phyloP scores from a whole-genome alignment of 2,329 filamentous ascomycete species.

The Exophiala xenobiotica region DNA sequence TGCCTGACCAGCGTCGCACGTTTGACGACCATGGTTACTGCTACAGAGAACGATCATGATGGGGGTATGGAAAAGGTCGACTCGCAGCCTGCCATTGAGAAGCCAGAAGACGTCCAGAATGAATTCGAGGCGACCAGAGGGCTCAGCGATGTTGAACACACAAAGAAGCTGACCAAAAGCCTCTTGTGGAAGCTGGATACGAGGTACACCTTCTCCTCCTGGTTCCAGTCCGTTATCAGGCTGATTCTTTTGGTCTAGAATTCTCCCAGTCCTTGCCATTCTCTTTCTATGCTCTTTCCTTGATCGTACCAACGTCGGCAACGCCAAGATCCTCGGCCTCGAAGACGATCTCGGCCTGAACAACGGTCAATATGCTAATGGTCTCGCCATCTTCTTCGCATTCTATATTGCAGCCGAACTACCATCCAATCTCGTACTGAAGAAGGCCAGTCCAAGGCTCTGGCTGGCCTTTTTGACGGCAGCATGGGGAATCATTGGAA shows the following conservation, averaged over 20 bases:
- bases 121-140: conserved; percentile 12
- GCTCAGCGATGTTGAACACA: conserved; percentile 15
- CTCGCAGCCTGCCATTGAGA: conserved; percentile 7
- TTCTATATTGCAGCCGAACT: conserved; percentile 48
- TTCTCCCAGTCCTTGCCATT: conserved; percentile 62
- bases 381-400: conserved; percentile 69
- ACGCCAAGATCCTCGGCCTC: conserved; percentile 65
- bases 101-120: conserved; percentile 17
- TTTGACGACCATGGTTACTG: neutral
- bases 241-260: conserved; percentile 43
- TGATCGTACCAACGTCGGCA: conserved; percentile 72
- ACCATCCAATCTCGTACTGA: conserved; percentile 46
- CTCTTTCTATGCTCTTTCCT: conserved; percentile 65
- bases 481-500: conserved; percentile 19
- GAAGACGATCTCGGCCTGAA: conserved; percentile 58
- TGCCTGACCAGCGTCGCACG: neutral
- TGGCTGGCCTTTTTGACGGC: conserved; percentile 47
- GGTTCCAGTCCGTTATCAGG: neutral
- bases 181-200: conserved; percentile 57
- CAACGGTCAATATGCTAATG: conserved; percentile 61
- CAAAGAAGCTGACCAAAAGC: conserved; percentile 39
- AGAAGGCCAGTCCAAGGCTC: conserved; percentile 49
- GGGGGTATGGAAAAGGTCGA: conserved; percentile 8
- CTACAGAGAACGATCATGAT: neutral
- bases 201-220: conserved; percentile 34